phyloP scores from a whole-genome alignment of 768 basidiomycete species.

The Lentinula aciculospora region DNA sequence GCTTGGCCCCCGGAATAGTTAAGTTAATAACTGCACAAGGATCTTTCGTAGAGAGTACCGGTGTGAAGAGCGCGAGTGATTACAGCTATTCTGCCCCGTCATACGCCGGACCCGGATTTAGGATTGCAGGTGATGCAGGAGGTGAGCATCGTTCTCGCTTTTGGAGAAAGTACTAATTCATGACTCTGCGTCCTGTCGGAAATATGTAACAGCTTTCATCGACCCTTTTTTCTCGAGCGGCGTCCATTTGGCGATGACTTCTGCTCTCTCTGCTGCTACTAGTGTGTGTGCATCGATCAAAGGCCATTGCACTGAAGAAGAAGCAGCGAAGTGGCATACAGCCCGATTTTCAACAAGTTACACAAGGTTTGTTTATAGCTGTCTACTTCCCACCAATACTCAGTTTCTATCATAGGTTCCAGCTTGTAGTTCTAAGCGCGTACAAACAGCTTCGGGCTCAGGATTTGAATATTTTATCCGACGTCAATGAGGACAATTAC shows the following conservation, averaged over 20 bases:
- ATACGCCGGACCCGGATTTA: constrained; percentile 49
- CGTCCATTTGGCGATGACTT: constrained; percentile 58
- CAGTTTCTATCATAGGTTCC: constrained; percentile 35
- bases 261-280: constrained; percentile 52
- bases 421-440: constrained; percentile 64
- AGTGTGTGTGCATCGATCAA: constrained; percentile 53
- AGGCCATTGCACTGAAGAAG: constrained; percentile 38
- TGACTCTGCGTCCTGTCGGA: not conserved
- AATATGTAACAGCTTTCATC: constrained; percentile 44
- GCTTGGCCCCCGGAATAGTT: constrained; percentile 21
- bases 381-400: not conserved
- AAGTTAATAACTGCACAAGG: constrained; percentile 19
- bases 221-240: constrained; percentile 65
- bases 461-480: constrained; percentile 46
- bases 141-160: constrained; percentile 27
- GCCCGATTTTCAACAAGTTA: constrained; percentile 51
- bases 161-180: not conserved
- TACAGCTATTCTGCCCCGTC: constrained; percentile 59
- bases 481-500: constrained; percentile 65
- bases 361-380: constrained; percentile 39
- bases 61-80: constrained; percentile 51
- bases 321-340: constrained; percentile 52
- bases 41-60: constrained; percentile 31
- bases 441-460: constrained; percentile 70
- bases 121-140: constrained; percentile 66